A percentile compares a stretch with the other conserved stretches of the same genome.
phyloP scores from a whole-genome alignment of 1,284 basidiomycete genomes.

The Cryptococcus wingfieldii region DNA sequence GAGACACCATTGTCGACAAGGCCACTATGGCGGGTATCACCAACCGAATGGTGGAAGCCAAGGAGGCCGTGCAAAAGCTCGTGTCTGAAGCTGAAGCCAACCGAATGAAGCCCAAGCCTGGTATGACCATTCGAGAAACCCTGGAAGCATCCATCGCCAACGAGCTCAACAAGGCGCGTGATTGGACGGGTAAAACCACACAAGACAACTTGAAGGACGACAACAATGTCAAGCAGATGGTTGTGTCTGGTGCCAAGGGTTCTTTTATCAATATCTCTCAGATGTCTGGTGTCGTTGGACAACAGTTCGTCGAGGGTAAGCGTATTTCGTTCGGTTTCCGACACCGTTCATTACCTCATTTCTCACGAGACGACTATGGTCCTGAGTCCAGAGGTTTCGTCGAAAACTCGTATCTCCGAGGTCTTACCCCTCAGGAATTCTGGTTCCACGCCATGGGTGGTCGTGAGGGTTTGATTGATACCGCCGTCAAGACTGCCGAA shows the following conservation, averaged over 20 bases:
- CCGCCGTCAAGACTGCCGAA: conserved; percentile 98
- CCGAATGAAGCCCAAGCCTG: conserved; percentile 77
- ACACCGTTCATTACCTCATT: conserved; percentile 93
- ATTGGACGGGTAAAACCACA: conserved; percentile 89
- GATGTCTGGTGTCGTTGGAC: conserved; percentile 99
- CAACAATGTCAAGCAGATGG: conserved; percentile 98
- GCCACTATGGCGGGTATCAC: conserved; percentile 84
- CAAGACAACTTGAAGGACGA: conserved; percentile 95
- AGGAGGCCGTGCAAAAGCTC: conserved; percentile 66
- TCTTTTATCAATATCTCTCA: conserved; percentile 99
- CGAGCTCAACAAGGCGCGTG: conserved; percentile 92
- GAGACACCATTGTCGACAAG: conserved; percentile 93
- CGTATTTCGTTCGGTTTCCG: conserved; percentile 98
- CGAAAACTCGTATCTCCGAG: conserved; percentile 98
- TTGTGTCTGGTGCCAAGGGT: conserved; percentile 96
- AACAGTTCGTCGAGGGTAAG: conserved; percentile 96
- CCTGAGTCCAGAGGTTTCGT: conserved; percentile 98
- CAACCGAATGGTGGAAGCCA: conserved; percentile 74
- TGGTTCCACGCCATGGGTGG: conserved; percentile 99
- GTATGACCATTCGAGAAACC: conserved; percentile 99
- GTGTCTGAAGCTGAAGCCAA: conserved; percentile 78
- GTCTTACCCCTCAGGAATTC: conserved; percentile 96
- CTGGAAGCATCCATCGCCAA: conserved; percentile 91
- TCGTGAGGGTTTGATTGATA: conserved; percentile 98
- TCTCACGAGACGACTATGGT: conserved; percentile 98